phyloP scores from a whole-genome alignment of 2,329 filamentous ascomycete genomes.

The Botrytis fragariae region DNA sequence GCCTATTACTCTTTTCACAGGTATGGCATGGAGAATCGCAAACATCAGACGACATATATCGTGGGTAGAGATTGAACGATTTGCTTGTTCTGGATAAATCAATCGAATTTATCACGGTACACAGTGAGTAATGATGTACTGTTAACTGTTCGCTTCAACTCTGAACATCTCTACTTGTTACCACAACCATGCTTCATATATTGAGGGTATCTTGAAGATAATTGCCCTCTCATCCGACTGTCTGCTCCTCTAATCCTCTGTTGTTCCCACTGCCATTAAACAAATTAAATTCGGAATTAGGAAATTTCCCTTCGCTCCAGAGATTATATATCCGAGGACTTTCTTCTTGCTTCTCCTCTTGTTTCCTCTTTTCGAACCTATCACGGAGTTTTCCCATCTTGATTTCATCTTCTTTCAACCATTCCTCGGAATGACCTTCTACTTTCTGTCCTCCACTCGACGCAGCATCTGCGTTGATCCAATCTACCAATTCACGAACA shows the following conservation, averaged over 20 bases:
- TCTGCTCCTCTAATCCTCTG: background rate
- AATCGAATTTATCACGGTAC: background rate
- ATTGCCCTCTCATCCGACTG: background rate
- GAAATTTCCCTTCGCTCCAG: background rate
- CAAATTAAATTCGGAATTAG: background rate
- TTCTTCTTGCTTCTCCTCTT: background rate
- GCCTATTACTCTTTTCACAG: background rate
- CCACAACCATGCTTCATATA: background rate
- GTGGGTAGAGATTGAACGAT: background rate
- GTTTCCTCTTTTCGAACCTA: conserved; percentile 13
- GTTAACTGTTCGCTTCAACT: background rate
- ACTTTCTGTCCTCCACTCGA: background rate
- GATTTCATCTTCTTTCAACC: conserved; percentile 11
- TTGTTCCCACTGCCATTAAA: background rate
- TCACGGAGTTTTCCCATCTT: conserved; percentile 1
- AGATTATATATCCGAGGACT: background rate
- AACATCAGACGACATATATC: background rate
- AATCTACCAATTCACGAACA: conserved; percentile 13
- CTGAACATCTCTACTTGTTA: background rate
- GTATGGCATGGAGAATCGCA: background rate
- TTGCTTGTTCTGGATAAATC: background rate
- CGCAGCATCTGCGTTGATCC: conserved; percentile 17
- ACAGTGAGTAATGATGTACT: background rate
- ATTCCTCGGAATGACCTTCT: conserved; percentile 12
- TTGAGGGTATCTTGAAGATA: background rate